Percentiles rank a stretch among this genome's conserved stretches.
These are phyloP conservation scores for Micractinium conductrix DNA, from an alignment of 139 green algal species.

Conservation along the genomic window DNA sequence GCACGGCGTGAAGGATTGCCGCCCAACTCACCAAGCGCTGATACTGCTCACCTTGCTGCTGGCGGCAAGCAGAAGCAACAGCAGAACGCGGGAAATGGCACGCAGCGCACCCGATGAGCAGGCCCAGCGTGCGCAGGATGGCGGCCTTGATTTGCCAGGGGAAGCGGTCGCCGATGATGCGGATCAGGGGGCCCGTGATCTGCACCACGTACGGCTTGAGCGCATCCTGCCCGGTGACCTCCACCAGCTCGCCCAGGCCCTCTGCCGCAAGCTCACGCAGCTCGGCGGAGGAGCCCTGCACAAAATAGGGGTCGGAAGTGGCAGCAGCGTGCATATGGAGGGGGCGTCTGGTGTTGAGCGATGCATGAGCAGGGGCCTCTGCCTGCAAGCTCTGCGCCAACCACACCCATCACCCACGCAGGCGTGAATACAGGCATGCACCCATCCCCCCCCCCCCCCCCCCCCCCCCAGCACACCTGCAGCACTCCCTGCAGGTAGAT, in stretches of 20 bases:
- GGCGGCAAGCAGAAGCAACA: background rate
- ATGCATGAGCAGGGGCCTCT: no score
- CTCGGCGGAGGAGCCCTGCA: constrained; percentile 52
- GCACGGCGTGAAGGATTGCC: no score
- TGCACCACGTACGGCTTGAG: constrained; percentile 91
- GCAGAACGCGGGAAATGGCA: background rate
- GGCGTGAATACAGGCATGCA: no score
- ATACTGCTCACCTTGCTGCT: no score
- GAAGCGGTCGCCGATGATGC: constrained; percentile 92
- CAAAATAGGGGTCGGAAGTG: no score
- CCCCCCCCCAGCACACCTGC: constrained; percentile 53
- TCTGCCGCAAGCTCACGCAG: constrained; percentile 90
- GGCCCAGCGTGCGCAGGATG: constrained; percentile 88
- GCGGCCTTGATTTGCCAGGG: constrained; percentile 83
- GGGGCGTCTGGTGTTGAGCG: no score
- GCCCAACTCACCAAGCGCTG: no score
- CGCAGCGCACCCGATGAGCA: constrained; percentile 70
- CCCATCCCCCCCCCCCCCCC: no score
- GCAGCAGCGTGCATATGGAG: no score
- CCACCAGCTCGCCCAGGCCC: constrained; percentile 91
- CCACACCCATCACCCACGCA: no score
- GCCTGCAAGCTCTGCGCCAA: no score
- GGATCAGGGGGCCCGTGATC: constrained; percentile 91
- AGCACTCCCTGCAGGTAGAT: constrained; percentile 94
- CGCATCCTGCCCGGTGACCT: constrained; percentile 74